Conservation (phyloP, 116 monocot genomes). For the Phalaenopsis hybrid region DNA sequence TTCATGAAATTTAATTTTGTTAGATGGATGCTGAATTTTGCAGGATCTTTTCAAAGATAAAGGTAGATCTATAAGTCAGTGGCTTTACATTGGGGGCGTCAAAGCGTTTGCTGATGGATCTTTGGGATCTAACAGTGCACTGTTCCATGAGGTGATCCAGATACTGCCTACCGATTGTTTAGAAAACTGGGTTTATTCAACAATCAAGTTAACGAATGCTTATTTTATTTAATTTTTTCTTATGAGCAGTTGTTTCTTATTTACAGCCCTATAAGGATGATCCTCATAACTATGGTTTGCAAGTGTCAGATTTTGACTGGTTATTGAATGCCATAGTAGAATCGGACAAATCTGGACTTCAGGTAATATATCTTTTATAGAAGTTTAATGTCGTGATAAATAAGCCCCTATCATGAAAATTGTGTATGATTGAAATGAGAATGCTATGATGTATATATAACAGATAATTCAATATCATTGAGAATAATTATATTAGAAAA, state of each 20-base stretch:
- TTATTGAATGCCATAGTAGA: slow-evolving; percentile 58
- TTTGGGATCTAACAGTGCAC: slow-evolving; percentile 84
- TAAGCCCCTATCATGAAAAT: no score
- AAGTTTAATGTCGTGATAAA: background rate
- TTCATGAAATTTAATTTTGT: no score
- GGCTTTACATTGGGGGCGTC: slow-evolving; percentile 87
- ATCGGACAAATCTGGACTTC: slow-evolving; percentile 70
- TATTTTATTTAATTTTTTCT: slow-evolving; percentile 1
- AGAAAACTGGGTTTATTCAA: background rate
- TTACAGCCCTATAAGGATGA: slow-evolving; percentile 70
- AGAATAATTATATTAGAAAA: no score
- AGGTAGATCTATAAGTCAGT: slow-evolving; percentile 63
- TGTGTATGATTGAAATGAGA: no score
- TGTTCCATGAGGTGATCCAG: slow-evolving; percentile 76
- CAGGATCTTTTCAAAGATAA: slow-evolving; percentile 64
- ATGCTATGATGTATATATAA: no score
- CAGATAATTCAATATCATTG: no score
- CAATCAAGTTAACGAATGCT: background rate
- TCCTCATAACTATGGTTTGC: slow-evolving; percentile 60
- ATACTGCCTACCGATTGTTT: background rate
- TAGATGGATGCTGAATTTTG: slow-evolving; percentile 12
- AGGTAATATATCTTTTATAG: slow-evolving; percentile 32
- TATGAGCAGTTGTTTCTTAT: background rate
- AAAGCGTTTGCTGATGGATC: slow-evolving; percentile 98
- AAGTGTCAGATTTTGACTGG: slow-evolving; percentile 60